Percentiles rank a stretch among this genome's conserved stretches.
Conservation (phyloP, 192 early-diverging fungal genomes). For the Coemansia guatemalensis region DNA sequence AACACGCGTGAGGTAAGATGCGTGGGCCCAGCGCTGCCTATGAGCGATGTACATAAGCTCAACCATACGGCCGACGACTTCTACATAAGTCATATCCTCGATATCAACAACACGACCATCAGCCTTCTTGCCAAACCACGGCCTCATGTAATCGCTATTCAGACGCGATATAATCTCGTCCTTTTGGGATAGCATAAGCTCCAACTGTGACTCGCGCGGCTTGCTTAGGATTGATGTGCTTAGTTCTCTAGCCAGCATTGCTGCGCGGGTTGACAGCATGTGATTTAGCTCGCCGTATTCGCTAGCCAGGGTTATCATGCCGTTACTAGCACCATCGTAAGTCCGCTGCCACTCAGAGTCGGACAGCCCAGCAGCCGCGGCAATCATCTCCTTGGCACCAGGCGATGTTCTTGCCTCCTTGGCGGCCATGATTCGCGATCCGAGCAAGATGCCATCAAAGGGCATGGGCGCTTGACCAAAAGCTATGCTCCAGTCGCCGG, state of each 20-base stretch:
- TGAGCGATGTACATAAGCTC: constrained; percentile 74
- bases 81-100: constrained; percentile 90
- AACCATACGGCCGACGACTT: constrained; percentile 77
- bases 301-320: constrained; percentile 82
- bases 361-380: constrained; percentile 71
- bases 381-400: constrained; percentile 86
- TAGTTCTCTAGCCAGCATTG: constrained; percentile 76
- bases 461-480: constrained; percentile 92
- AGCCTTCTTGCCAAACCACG: constrained; percentile 87
- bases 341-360: constrained; percentile 86
- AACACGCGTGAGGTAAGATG: constrained; percentile 65
- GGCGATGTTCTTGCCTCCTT: constrained; percentile 79
- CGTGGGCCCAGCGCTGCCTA: constrained; percentile 76
- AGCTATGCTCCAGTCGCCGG: constrained; percentile 84
- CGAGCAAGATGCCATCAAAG: constrained; percentile 91
- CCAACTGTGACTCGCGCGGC: constrained; percentile 77
- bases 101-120: constrained; percentile 73
- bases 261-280: constrained; percentile 83
- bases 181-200: constrained; percentile 64
- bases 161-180: constrained; percentile 84
- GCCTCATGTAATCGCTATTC: constrained; percentile 86
- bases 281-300: constrained; percentile 95
- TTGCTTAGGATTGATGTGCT: constrained; percentile 76
- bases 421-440: constrained; percentile 96
- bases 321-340: constrained; percentile 72